Evolutionary conservation across 2,329 filamentous ascomycete genomes (phyloP).

Genomic region (Ceratocystis eucalypticola): DNA sequence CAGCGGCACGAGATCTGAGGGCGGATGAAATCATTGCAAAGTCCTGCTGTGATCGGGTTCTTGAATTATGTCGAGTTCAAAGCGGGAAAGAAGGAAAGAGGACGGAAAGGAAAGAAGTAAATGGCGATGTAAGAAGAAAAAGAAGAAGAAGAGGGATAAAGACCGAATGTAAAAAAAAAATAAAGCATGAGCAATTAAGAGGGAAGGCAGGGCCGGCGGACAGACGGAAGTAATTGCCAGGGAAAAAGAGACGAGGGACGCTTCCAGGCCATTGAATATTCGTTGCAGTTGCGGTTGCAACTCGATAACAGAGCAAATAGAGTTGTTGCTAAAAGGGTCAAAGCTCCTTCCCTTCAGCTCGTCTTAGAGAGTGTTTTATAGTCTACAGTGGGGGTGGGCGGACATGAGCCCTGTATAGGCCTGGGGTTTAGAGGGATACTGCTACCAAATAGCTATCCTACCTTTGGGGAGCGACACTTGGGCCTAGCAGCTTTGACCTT

Average conservation of each 20-base stretch:
- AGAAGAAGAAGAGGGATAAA: slow-evolving; percentile 7
- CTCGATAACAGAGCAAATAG: neutral
- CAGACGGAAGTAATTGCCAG: slow-evolving; percentile 9
- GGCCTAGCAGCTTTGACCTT: neutral
- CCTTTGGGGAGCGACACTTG: no score
- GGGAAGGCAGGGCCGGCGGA: slow-evolving; percentile 4
- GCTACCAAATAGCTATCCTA: no score
- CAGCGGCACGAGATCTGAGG: slow-evolving; percentile 33
- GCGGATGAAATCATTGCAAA: slow-evolving; percentile 33
- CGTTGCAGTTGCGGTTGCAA: neutral
- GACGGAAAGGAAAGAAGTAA: slow-evolving; percentile 20
- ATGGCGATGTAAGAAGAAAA: slow-evolving; percentile 4
- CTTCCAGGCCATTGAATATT: neutral
- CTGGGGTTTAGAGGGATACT: neutral
- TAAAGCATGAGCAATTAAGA: neutral
- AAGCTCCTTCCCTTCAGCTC: neutral
- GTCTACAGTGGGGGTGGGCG: neutral
- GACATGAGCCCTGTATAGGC: neutral
- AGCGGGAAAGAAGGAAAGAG: neutral
- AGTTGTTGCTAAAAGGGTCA: neutral
- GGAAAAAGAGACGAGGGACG: neutral
- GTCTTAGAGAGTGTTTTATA: neutral
- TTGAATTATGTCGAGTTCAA: neutral
- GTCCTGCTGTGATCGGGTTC: neutral
- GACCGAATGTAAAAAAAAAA: slow-evolving; percentile 2